Conservation (phyloP, 83 land plant species). For the Diphasiastrum complanatum region DNA sequence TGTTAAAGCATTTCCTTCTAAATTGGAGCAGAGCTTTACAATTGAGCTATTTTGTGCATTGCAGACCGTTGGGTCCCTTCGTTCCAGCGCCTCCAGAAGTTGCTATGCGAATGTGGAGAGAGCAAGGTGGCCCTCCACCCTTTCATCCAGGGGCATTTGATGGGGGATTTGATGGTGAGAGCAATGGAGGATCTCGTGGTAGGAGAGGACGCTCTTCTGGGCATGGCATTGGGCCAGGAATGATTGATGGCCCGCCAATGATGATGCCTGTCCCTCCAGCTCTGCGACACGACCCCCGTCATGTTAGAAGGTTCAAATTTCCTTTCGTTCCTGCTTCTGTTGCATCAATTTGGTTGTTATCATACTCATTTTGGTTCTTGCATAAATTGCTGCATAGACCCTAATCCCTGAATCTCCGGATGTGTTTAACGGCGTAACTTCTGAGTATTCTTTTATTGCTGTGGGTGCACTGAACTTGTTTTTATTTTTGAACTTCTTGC, state of each 20-base stretch:
- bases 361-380: slow-evolving; percentile 10
- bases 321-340: background rate
- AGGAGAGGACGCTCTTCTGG: slow-evolving; percentile 31
- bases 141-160: slow-evolving; percentile 63
- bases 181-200: slow-evolving; percentile 44
- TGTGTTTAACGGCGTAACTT: too few species aligned
- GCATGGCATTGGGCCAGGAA: slow-evolving; percentile 37
- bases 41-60: slow-evolving; percentile 1
- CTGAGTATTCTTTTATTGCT: background rate
- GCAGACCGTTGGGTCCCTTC: slow-evolving; percentile 98
- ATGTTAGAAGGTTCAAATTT: slow-evolving; percentile 68
- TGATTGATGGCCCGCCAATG: slow-evolving; percentile 48
- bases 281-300: slow-evolving; percentile 81
- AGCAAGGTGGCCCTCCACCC: slow-evolving; percentile 77
- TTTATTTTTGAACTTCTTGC: slow-evolving; percentile 23
- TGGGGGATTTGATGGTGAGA: slow-evolving; percentile 55
- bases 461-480: background rate
- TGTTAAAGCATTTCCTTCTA: too few species aligned
- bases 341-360: too few species aligned
- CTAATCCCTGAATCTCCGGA: too few species aligned
- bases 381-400: background rate
- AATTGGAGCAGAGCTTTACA: background rate
- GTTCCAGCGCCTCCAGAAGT: slow-evolving; percentile 99
- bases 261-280: slow-evolving; percentile 55
- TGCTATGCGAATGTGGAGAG: slow-evolving; percentile 90